Evolutionary conservation across 2,329 filamentous ascomycete genomes (phyloP).

Genomic region (Penicillium sp.): DNA sequence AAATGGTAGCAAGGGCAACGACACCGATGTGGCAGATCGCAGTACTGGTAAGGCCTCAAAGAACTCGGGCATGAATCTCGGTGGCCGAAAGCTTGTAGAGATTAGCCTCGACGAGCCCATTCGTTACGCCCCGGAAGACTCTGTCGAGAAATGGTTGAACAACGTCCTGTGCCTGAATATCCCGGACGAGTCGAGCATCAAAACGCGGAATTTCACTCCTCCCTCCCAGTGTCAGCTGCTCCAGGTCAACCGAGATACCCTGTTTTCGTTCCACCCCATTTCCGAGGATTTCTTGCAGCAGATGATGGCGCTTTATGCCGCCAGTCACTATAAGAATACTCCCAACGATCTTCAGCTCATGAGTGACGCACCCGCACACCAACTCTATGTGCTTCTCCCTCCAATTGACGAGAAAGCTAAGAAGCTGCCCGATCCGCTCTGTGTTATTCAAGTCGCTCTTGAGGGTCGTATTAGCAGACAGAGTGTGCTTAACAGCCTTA

Average conservation of each 20-base stretch:
- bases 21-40: slow-evolving; percentile 72
- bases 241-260: slow-evolving; percentile 91
- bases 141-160: slow-evolving; percentile 96
- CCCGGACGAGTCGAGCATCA: slow-evolving; percentile 62
- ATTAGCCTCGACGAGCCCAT: slow-evolving; percentile 94
- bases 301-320: slow-evolving; percentile 97
- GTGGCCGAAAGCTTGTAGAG: slow-evolving; percentile 81
- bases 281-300: slow-evolving; percentile 97
- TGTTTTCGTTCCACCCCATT: slow-evolving; percentile 97
- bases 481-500: slow-evolving; percentile 86
- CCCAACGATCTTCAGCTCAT: slow-evolving; percentile 98
- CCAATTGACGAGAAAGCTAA: slow-evolving; percentile 76
- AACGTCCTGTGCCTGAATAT: slow-evolving; percentile 73
- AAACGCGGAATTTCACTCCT: slow-evolving; percentile 79
- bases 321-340: slow-evolving; percentile 97
- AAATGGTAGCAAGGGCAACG: slow-evolving; percentile 57
- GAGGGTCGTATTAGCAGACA: slow-evolving; percentile 94
- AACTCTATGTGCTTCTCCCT: slow-evolving; percentile 90
- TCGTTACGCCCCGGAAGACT: slow-evolving; percentile 85
- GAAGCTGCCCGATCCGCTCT: slow-evolving; percentile 86
- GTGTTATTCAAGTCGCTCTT: slow-evolving; percentile 89
- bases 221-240: slow-evolving; percentile 89
- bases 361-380: slow-evolving; percentile 95
- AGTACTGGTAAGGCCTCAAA: slow-evolving; percentile 74
- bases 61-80: slow-evolving; percentile 58